phyloP scores from a whole-genome alignment of 1,284 basidiomycete species.

The Tausonia pullulans region DNA sequence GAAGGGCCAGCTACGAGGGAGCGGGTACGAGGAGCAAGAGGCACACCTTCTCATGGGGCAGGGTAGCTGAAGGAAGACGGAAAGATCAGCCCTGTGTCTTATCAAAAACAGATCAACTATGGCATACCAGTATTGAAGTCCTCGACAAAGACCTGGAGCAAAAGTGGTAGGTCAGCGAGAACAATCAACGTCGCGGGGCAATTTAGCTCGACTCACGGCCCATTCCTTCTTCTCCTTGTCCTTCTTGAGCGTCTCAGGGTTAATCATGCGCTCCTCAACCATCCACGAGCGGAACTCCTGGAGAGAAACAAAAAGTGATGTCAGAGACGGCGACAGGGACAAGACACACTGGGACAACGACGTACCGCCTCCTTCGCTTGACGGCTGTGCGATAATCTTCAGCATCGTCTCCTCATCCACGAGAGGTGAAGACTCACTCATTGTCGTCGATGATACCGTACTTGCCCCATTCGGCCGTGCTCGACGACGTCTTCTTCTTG shows the following conservation, averaged over 20 bases:
- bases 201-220: constrained; percentile 29
- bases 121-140: constrained; percentile 72
- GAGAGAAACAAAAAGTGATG: neutral
- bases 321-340: neutral
- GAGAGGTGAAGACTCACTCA: constrained; percentile 16
- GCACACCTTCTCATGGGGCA: constrained; percentile 65
- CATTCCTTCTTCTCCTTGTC: constrained; percentile 77
- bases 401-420: neutral
- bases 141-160: constrained; percentile 42
- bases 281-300: constrained; percentile 80
- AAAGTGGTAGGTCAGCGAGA: no score
- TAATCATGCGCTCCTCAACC: constrained; percentile 74
- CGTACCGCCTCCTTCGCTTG: constrained; percentile 51
- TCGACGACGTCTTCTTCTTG: constrained; percentile 49
- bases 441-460: constrained; percentile 55
- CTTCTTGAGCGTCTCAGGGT: constrained; percentile 71
- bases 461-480: constrained; percentile 67
- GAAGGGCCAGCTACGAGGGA: neutral
- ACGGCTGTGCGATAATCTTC: constrained; percentile 42
- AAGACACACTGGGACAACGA: neutral
- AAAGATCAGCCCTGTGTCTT: neutral
- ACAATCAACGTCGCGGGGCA: no score
- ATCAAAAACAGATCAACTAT: neutral
- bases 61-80: constrained; percentile 47
- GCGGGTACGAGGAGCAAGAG: neutral